Percentiles rank a stretch among this genome's conserved stretches.
phyloP scores from a whole-genome alignment of 1,284 basidiomycete genomes.

The Cryptococcus sp. region DNA sequence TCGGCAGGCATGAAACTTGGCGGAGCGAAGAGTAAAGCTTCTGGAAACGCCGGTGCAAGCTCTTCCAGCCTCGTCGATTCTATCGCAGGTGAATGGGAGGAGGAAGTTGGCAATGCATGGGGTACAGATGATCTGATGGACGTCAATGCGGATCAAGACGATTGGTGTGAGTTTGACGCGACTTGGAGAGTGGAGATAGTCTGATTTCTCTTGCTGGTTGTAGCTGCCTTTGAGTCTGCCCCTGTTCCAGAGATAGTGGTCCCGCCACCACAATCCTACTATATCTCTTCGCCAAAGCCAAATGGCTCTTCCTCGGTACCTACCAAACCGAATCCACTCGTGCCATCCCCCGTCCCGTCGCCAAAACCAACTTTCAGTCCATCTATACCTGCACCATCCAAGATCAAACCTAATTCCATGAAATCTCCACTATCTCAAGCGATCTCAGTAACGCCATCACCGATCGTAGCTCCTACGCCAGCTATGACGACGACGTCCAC shows the following conservation, averaged over 20 bases:
- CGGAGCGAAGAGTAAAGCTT: slow-evolving; percentile 53
- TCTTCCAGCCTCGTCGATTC: slow-evolving; percentile 59
- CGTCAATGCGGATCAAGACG: slow-evolving; percentile 83
- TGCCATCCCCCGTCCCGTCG: neutral
- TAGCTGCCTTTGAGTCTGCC: slow-evolving; percentile 81
- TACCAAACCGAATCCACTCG: slow-evolving; percentile 6
- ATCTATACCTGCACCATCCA: slow-evolving; percentile 10
- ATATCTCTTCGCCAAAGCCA: slow-evolving; percentile 22
- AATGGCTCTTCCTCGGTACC: slow-evolving; percentile 6
- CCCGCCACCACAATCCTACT: slow-evolving; percentile 42
- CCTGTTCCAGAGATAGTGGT: slow-evolving; percentile 47
- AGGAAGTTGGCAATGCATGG: slow-evolving; percentile 63
- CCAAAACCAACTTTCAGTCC: slow-evolving; percentile 4
- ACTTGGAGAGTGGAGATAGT: neutral
- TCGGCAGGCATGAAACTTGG: slow-evolving; percentile 67
- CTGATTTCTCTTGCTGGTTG: neutral
- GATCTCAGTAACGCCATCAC: neutral
- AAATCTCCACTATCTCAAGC: slow-evolving; percentile 3
- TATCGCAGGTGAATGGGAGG: slow-evolving; percentile 58
- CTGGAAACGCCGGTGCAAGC: neutral
- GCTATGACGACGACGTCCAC: slow-evolving; percentile 1
- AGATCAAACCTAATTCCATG: slow-evolving; percentile 26
- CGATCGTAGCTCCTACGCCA: slow-evolving; percentile 2
- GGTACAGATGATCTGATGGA: slow-evolving; percentile 77
- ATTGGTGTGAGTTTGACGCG: slow-evolving; percentile 73